phyloP scores from a whole-genome alignment of 1,139 yeast species.

The Saccharomycopsis hybrid region DNA sequence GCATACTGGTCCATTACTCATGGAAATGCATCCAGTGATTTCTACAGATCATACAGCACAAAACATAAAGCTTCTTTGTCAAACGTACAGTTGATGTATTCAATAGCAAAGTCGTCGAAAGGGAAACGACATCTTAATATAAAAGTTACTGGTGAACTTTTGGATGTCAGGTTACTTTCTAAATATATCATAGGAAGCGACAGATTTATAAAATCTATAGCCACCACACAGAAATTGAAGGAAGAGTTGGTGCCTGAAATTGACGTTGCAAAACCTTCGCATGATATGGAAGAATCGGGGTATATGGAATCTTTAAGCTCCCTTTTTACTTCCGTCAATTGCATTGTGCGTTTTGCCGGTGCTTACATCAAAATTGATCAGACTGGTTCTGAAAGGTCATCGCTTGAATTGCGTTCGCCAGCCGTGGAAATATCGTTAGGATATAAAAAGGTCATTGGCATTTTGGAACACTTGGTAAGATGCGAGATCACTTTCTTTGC shows the following conservation, averaged over 20 bases:
- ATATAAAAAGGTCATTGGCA: conserved; percentile 31
- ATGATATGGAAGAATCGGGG: conserved; percentile 10
- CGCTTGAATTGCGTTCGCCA: conserved; percentile 70
- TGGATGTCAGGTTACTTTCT: conserved; percentile 58
- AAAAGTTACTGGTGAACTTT: conserved; percentile 54
- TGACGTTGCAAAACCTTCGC: not conserved
- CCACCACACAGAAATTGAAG: conserved; percentile 36
- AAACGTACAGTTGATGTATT: conserved; percentile 53
- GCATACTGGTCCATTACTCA: conserved; percentile 63
- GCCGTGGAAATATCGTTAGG: conserved; percentile 54
- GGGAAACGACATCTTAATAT: conserved; percentile 35
- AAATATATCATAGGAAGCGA: conserved; percentile 45
- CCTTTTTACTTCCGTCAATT: conserved; percentile 39
- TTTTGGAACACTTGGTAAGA: conserved; percentile 40
- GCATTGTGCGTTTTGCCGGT: conserved; percentile 58
- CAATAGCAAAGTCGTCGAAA: conserved; percentile 32
- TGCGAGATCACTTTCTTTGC: conserved; percentile 59
- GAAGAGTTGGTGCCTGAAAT: conserved; percentile 19
- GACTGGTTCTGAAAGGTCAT: conserved; percentile 35
- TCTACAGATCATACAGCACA: conserved; percentile 38
- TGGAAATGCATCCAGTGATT: conserved; percentile 47
- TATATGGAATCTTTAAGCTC: conserved; percentile 19
- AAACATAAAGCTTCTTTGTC: conserved; percentile 64
- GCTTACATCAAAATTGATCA: conserved; percentile 51
- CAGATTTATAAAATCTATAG: conserved; percentile 38